Evolutionary conservation across 352 stramenopile species (phyloP), one percentile per base, ranked within the genome.

Genomic region (Phytophthora hybrid): DNA sequence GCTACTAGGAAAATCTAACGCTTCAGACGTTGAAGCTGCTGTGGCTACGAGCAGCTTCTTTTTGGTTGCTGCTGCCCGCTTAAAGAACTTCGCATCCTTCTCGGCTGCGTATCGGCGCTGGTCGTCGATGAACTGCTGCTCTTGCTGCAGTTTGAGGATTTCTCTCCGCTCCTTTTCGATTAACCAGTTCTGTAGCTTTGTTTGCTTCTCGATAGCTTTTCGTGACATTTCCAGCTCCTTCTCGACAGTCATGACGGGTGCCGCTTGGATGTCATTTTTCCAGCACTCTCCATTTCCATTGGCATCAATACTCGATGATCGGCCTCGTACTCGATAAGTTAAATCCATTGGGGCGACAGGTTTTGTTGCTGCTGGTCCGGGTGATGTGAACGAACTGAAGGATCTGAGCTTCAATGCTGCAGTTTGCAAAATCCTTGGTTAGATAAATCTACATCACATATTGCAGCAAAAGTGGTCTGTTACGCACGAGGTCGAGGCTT

Each of bases 201-300:
- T 86, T 60, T 98, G 90, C 78, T 97, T 97, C 66, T 95, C 90
- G 63, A 97, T 96, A 16, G 90, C 90, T 52, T 96, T 93, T 21
- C 87, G 86, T 5, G 84, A 89, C 11, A 81, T 51, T 59, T 91
- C 85, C 18, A 94, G 73, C 64, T 93, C 82, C 56, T 87, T 90
- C 64, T 94, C 80, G 23, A 85, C 71, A 32, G 87, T 83, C 53
- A 89, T 51, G 0, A 47, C 34, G 21, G 69, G 72, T 61, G 64
- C 73, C 29, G 54, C 59, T 74, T 78, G 63, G 9, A 76, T 62
- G 41, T 91, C 80, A 54, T 81, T 89, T 46, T 86, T 87, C 80
- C 81, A 84, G 29, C 71, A 72, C 16, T 86, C 79, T 13, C 74
- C 66, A n/a, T 56, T 79, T 4, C 31, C 52, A 46, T 59, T 67